Evolutionary conservation across 2,329 filamentous ascomycete genomes (phyloP).

Genomic region (Xylariales sp.): DNA sequence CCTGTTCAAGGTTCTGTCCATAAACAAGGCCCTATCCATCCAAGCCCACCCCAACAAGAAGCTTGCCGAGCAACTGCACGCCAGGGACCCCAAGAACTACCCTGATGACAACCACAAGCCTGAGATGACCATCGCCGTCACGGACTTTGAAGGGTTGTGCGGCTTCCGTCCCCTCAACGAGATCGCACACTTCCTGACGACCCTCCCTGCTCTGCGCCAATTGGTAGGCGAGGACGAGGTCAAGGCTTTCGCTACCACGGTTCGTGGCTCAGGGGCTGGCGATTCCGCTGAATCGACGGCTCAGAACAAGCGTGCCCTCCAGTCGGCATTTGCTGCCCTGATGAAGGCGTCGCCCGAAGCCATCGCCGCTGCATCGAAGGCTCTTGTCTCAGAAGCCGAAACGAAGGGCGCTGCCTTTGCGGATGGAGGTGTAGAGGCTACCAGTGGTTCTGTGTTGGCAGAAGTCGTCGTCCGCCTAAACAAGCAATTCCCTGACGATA

Average conservation of each 20-base stretch:
- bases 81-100: constrained; percentile 86
- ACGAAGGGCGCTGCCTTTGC: constrained; percentile 70
- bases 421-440: constrained; percentile 63
- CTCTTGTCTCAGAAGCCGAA: constrained; percentile 68
- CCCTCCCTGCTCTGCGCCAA: constrained; percentile 57
- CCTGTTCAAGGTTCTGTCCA: constrained; percentile 95
- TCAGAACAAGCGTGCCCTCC: constrained; percentile 74
- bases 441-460: constrained; percentile 65
- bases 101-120: constrained; percentile 99
- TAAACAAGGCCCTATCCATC: constrained; percentile 93
- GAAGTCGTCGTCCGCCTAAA: constrained; percentile 75
- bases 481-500: constrained; percentile 80
- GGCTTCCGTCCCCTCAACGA: constrained; percentile 87
- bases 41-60: constrained; percentile 97
- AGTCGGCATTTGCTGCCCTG: constrained; percentile 69
- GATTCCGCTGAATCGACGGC: constrained; percentile 28
- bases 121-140: constrained; percentile 98
- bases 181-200: constrained; percentile 70
- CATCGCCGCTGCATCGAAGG: constrained; percentile 59
- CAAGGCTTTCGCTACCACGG: constrained; percentile 45
- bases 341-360: constrained; percentile 72
- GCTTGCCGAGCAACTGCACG: constrained; percentile 83
- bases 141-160: constrained; percentile 91
- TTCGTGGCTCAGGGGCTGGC: constrained; percentile 48
- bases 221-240: constrained; percentile 65